These are phyloP conservation scores for Sideroxylon spinosum DNA, from an alignment of 179 eudicot species.

Conservation along the genomic window DNA sequence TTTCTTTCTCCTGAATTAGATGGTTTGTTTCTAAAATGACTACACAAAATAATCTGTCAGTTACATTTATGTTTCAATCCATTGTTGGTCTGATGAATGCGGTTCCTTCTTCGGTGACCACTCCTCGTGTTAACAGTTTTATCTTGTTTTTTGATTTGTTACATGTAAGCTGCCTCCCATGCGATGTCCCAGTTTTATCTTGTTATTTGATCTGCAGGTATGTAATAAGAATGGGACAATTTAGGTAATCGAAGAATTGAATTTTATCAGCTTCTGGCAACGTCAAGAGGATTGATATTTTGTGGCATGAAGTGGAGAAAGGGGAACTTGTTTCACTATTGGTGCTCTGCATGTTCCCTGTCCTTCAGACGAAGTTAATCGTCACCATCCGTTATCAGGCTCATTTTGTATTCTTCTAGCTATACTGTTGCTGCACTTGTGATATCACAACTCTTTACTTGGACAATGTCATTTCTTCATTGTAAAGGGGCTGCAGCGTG, in stretches of 20 bases:
- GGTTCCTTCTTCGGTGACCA: too few species aligned
- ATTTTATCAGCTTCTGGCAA: not conserved
- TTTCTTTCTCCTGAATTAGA: not conserved
- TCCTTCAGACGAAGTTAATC: not conserved
- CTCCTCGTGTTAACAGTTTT: not conserved
- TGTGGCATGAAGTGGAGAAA: not conserved
- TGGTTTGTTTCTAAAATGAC: not conserved
- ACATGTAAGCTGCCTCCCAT: not conserved
- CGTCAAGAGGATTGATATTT: not conserved
- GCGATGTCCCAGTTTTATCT: not conserved
- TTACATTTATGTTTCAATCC: too few species aligned
- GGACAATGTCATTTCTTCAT: not conserved
- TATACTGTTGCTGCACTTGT: not conserved
- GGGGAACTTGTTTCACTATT: not conserved
- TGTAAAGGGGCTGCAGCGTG: not conserved
- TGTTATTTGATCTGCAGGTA: conserved; percentile 1
- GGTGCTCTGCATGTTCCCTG: not conserved
- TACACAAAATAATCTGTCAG: not conserved
- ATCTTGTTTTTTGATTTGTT: not conserved
- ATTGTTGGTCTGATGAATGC: too few species aligned
- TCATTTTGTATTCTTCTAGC: not conserved
- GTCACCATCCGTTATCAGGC: not conserved
- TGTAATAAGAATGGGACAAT: not conserved
- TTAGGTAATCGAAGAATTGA: not conserved
- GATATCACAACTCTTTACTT: not conserved